Percentiles rank a stretch among this genome's conserved stretches.
Conservation (phyloP, 1,284 basidiomycete species). For the Malassezia furfur region DNA sequence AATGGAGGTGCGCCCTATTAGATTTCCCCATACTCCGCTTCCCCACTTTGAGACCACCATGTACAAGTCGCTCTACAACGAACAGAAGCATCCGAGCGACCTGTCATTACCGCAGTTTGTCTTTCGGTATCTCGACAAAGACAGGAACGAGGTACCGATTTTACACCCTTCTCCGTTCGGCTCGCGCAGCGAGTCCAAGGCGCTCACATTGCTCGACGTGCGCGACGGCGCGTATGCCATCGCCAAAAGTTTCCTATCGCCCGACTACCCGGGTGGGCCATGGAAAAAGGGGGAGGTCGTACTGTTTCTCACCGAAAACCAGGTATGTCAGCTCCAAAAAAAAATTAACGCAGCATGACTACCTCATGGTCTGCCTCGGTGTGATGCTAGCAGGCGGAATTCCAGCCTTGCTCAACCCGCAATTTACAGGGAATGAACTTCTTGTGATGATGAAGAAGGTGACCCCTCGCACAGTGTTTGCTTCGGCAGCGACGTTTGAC, state of each 20-base stretch:
- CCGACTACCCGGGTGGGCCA: conserved; percentile 20
- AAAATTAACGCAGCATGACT: conserved; percentile 28
- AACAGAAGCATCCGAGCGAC: conserved; percentile 22
- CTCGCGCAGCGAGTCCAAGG: conserved; percentile 22
- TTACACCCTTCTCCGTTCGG: conserved; percentile 25
- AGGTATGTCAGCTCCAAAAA: conserved; percentile 4
- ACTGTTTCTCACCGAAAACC: conserved; percentile 32
- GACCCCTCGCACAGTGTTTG: conserved; percentile 29
- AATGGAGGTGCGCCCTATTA: not conserved
- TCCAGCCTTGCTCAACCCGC: conserved; percentile 40
- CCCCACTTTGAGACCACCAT: conserved; percentile 20
- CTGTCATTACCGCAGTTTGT: conserved; percentile 32
- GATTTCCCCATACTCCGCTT: not conserved
- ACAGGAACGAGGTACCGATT: conserved; percentile 13
- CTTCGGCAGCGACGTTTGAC: conserved; percentile 19
- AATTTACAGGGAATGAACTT: conserved; percentile 40
- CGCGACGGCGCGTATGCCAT: conserved; percentile 29
- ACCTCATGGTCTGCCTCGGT: conserved; percentile 31
- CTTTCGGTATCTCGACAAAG: conserved; percentile 22
- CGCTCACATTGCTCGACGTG: conserved; percentile 26
- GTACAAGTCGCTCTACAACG: conserved; percentile 26
- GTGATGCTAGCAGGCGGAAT: conserved; percentile 37
- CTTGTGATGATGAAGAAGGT: conserved; percentile 36
- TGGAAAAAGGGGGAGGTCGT: conserved; percentile 36
- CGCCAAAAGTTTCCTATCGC: conserved; percentile 27